These are phyloP conservation scores for Eucalyptus camaldulensis DNA, from an alignment of 345 rosid species.

Conservation along the genomic window DNA sequence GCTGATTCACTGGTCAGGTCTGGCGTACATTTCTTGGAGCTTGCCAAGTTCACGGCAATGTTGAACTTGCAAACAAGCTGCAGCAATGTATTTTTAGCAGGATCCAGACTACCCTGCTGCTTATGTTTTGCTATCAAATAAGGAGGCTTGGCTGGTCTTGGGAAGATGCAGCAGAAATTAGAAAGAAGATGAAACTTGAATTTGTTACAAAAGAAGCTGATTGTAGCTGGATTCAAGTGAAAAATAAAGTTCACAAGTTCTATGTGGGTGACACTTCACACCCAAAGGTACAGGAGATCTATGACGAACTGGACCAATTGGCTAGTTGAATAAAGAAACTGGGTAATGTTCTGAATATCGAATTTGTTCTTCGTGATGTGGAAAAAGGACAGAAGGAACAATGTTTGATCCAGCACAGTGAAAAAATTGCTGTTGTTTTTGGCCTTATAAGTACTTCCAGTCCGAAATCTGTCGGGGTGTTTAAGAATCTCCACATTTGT, in stretches of 20 bases:
- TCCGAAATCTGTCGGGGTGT: background rate
- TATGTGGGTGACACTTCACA: background rate
- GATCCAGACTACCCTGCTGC: background rate
- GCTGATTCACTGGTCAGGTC: background rate
- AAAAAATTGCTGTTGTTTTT: no score
- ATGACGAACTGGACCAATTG: background rate
- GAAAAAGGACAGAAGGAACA: background rate
- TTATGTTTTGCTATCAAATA: background rate
- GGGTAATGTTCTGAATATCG: background rate
- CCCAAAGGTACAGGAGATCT: background rate
- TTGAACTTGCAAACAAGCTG: background rate
- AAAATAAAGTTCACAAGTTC: background rate
- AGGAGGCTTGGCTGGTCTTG: background rate
- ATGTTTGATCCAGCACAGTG: background rate
- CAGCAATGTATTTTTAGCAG: background rate
- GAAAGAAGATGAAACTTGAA: background rate
- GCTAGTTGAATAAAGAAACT: background rate
- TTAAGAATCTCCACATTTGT: background rate
- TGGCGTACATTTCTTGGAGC: background rate
- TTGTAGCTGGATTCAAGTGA: background rate
- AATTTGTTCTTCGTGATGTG: background rate
- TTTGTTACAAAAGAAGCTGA: background rate
- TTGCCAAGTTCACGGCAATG: background rate
- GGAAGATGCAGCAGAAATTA: background rate
- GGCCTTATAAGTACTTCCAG: background rate